phyloP scores from a whole-genome alignment of 2,329 filamentous ascomycete genomes.

The Sarocladium oryzae region DNA sequence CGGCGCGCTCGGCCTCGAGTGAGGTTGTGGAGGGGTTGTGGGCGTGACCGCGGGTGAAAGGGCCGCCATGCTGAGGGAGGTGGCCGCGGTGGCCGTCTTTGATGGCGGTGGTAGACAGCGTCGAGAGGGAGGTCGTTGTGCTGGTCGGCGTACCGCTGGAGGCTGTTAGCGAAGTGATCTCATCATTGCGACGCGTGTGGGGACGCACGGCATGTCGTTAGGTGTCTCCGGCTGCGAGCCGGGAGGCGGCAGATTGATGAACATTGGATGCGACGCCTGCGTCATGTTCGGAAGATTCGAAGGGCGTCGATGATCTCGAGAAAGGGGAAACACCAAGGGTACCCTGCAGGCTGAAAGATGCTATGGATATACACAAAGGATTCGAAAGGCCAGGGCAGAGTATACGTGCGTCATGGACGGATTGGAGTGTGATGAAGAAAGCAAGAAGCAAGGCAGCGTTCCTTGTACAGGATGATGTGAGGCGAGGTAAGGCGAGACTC shows the following conservation, averaged over 20 bases:
- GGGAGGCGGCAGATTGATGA: conserved; percentile 79
- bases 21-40: conserved; percentile 59
- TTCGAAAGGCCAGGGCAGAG: too few species aligned
- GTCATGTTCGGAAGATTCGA: conserved; percentile 23
- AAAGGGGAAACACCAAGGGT: too few species aligned
- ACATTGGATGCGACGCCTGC: conserved; percentile 49
- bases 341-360: too few species aligned
- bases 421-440: too few species aligned
- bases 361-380: too few species aligned
- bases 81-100: conserved; percentile 92
- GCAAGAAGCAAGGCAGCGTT: too few species aligned
- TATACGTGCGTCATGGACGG: too few species aligned
- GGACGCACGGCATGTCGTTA: conserved; percentile 77
- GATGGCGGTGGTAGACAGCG: conserved; percentile 88
- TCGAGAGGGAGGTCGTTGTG: conserved; percentile 83
- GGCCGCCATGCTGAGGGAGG: conserved; percentile 45
- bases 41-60: conserved; percentile 50
- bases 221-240: conserved; percentile 79
- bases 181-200: not conserved
- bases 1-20: conserved; percentile 84
- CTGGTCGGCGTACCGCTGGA: conserved; percentile 85
- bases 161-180: conserved; percentile 13
- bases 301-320: not conserved
- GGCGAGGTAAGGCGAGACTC: too few species aligned
- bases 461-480: too few species aligned